phyloP scores from a whole-genome alignment of 1,139 yeast species.

The Yamadazyma triangularis region DNA sequence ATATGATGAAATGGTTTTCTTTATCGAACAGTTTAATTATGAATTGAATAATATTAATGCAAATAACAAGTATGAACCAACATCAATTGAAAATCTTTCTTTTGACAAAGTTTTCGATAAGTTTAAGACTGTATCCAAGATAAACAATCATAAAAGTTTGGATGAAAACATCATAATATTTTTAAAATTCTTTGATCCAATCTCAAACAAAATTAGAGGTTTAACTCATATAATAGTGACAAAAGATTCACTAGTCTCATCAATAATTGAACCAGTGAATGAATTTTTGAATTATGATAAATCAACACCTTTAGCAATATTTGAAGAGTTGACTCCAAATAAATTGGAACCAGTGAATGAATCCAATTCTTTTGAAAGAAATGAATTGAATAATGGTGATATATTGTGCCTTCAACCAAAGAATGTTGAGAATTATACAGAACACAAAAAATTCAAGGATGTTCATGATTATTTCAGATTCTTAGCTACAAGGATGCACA shows the following conservation, averaged over 20 bases:
- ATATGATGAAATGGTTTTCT: constrained; percentile 45
- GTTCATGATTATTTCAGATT: constrained; percentile 58
- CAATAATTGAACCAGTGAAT: constrained; percentile 41
- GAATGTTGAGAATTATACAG: constrained; percentile 4
- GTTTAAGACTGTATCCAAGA: not conserved
- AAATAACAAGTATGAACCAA: not conserved
- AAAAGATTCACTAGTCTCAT: constrained; percentile 43
- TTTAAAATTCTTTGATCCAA: constrained; percentile 65
- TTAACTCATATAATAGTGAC: constrained; percentile 58
- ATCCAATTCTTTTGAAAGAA: constrained; percentile 48
- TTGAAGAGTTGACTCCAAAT: constrained; percentile 69
- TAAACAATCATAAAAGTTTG: constrained; percentile 7
- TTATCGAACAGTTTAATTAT: constrained; percentile 39
- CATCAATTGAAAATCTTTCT: constrained; percentile 1
- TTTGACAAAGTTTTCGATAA: constrained; percentile 1
- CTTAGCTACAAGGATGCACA: constrained; percentile 61
- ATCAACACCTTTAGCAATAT: constrained; percentile 39
- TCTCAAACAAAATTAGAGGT: constrained; percentile 52
- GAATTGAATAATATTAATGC: constrained; percentile 23
- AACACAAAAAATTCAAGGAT: constrained; percentile 18
- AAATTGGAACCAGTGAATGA: constrained; percentile 50
- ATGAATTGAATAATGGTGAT: constrained; percentile 77
- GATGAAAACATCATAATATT: constrained; percentile 45
- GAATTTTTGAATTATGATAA: constrained; percentile 42
- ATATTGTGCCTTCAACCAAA: constrained; percentile 57